Evolutionary conservation across 2,329 filamentous ascomycete genomes (phyloP).

Genomic region (Talaromyces sp.): DNA sequence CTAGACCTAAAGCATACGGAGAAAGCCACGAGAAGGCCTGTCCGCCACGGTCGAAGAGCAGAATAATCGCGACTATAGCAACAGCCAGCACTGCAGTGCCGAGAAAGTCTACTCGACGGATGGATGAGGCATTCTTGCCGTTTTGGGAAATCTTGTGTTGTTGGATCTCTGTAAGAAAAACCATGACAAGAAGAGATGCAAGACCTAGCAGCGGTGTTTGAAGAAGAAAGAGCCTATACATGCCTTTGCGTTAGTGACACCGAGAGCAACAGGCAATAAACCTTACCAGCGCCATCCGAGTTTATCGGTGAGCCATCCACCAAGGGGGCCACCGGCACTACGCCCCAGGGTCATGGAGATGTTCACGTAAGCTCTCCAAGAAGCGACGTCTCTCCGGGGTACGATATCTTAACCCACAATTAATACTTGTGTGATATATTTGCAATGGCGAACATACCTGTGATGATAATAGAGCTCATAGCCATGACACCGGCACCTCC

Average conservation of each 20-base stretch:
- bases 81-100: slow-evolving; percentile 49
- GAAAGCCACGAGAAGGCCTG: slow-evolving; percentile 37
- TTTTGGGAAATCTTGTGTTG: neutral
- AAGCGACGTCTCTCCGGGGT: slow-evolving; percentile 47
- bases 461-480: slow-evolving; percentile 48
- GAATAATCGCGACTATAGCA: slow-evolving; percentile 44
- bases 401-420: slow-evolving; percentile 41
- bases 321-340: slow-evolving; percentile 53
- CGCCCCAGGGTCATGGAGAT: slow-evolving; percentile 49
- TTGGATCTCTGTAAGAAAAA: slow-evolving; percentile 33
- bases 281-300: slow-evolving; percentile 63
- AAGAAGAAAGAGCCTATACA: slow-evolving; percentile 52
- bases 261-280: neutral
- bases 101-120: slow-evolving; percentile 54
- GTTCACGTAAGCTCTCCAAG: slow-evolving; percentile 51
- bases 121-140: neutral
- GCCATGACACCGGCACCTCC: slow-evolving; percentile 45
- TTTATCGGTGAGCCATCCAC: slow-evolving; percentile 59
- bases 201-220: slow-evolving; percentile 54
- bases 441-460: slow-evolving; percentile 22
- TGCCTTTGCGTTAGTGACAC: neutral
- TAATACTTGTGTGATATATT: neutral
- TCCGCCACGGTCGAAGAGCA: slow-evolving; percentile 50
- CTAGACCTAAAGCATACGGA: slow-evolving; percentile 22
- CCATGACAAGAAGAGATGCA: slow-evolving; percentile 48